phyloP scores from a whole-genome alignment of 73 alveolate species.

The Paramecium octaurelia region DNA sequence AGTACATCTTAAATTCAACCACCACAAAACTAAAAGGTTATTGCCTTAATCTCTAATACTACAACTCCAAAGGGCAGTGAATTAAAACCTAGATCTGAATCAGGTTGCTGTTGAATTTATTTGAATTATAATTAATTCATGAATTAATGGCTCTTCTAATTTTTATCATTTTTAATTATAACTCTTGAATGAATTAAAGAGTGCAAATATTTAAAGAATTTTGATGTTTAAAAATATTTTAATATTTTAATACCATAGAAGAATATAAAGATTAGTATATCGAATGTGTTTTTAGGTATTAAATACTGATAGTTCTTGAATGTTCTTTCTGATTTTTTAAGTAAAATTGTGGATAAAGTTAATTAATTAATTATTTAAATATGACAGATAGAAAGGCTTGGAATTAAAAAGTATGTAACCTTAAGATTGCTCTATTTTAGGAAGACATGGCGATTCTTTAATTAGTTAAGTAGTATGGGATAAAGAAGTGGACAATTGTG shows the following conservation, averaged over 20 bases:
- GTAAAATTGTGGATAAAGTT: not conserved
- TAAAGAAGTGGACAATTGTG: slow-evolving; percentile 83
- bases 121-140: not conserved
- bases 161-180: not conserved
- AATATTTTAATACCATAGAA: not conserved
- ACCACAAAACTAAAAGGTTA: not conserved
- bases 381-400: slow-evolving; percentile 53
- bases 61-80: not conserved
- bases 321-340: not conserved
- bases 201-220: not conserved
- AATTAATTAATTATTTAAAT: not conserved
- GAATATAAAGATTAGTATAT: not conserved
- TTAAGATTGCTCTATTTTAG: not conserved
- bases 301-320: not conserved
- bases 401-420: slow-evolving; percentile 29
- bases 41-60: not conserved
- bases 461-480: slow-evolving; percentile 76
- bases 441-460: slow-evolving; percentile 83
- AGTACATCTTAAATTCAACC: not conserved
- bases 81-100: not conserved
- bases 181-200: not conserved
- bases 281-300: not conserved
- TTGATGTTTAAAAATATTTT: not conserved
- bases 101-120: not conserved
- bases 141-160: not conserved